Percentiles rank a stretch among this genome's conserved stretches.
phyloP scores from a whole-genome alignment of 495 filamentous ascomycete species.

The Penicillium crystallinum region DNA sequence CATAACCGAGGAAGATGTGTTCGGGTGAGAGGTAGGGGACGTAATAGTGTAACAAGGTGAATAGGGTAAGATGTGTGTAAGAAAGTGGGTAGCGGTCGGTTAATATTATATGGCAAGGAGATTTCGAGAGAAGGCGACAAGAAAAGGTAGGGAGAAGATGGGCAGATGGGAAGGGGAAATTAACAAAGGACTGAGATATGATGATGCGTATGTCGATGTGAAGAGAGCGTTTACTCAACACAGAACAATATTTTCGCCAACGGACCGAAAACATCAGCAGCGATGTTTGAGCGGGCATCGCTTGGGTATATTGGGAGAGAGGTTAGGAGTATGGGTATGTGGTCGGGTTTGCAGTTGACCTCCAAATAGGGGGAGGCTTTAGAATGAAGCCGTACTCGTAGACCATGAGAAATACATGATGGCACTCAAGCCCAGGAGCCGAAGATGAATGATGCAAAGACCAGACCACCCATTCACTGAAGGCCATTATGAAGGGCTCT shows the following conservation, averaged over 20 bases:
- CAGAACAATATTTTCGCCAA: background rate
- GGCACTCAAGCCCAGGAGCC: background rate
- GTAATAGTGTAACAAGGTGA: background rate
- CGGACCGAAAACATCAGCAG: background rate
- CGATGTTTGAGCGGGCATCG: background rate
- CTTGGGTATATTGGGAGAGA: background rate
- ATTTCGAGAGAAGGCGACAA: background rate
- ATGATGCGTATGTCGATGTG: background rate
- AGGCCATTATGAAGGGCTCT: slow-evolving; percentile 9
- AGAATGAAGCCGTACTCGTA: background rate
- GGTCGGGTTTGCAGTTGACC: background rate
- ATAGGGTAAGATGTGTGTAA: background rate
- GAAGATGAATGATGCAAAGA: background rate
- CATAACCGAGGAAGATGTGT: slow-evolving; percentile 11
- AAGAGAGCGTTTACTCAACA: background rate
- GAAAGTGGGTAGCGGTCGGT: background rate
- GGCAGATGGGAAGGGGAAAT: background rate
- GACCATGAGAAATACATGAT: background rate
- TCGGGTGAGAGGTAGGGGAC: background rate
- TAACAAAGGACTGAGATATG: background rate
- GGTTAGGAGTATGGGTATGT: background rate
- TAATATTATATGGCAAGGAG: background rate
- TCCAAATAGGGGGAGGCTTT: background rate
- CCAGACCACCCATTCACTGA: background rate
- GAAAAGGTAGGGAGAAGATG: background rate